Percentiles rank a stretch among this genome's conserved stretches.
These are phyloP conservation scores for Trametes sp. DNA, from an alignment of 1,284 basidiomycete genomes.

Conservation along the genomic window DNA sequence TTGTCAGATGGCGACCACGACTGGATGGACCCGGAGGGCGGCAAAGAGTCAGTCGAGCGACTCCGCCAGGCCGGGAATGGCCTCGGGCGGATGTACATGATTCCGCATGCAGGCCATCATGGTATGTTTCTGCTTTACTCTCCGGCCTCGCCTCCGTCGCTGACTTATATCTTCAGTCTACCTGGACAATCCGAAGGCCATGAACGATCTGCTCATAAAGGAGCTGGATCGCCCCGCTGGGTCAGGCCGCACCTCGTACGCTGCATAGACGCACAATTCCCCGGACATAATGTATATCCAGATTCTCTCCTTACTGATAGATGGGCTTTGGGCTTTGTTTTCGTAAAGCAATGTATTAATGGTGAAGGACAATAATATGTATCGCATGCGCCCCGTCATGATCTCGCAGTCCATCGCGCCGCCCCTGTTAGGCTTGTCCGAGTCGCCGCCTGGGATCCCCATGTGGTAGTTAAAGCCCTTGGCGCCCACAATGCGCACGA, in stretches of 20 bases:
- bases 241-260: constrained; percentile 27
- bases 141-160: constrained; percentile 1
- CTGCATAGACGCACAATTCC: constrained; percentile 19
- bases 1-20: constrained; percentile 83
- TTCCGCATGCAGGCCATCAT: constrained; percentile 84
- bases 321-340: background rate
- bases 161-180: constrained; percentile 62
- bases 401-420: background rate
- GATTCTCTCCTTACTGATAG: constrained; percentile 10
- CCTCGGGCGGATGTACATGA: constrained; percentile 74
- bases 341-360: constrained; percentile 3
- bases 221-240: constrained; percentile 62
- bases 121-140: constrained; percentile 47
- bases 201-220: constrained; percentile 77
- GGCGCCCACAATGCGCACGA: too few species aligned
- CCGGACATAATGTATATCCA: constrained; percentile 9
- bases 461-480: too few species aligned
- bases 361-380: background rate
- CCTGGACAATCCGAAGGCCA: constrained; percentile 81
- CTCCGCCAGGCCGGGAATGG: constrained; percentile 80
- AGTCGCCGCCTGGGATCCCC: too few species aligned
- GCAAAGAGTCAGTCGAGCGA: constrained; percentile 71
- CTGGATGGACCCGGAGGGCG: constrained; percentile 95
- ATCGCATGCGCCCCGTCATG: too few species aligned
- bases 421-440: too few species aligned